Percentiles rank a stretch among this genome's conserved stretches.
These are phyloP conservation scores for Tricholoma flavovirens DNA, from an alignment of 768 basidiomycete genomes.

Conservation along the genomic window DNA sequence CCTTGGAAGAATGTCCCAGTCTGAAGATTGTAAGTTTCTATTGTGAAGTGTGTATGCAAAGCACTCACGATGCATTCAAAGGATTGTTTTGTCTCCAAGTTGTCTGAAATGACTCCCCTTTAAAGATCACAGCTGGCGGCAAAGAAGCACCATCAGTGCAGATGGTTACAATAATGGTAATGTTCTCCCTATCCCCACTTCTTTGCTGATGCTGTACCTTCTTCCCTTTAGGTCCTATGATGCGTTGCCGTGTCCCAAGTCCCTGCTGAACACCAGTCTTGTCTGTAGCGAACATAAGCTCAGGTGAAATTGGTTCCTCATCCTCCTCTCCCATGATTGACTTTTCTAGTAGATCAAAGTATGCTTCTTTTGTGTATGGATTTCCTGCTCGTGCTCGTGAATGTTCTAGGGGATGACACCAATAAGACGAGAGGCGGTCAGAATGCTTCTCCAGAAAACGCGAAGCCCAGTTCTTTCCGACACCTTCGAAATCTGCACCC, in stretches of 20 bases:
- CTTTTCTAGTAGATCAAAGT: conserved; percentile 25
- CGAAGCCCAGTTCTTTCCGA: too few species aligned
- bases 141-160: conserved; percentile 32
- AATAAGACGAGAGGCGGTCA: too few species aligned
- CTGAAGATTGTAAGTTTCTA: conserved; percentile 12
- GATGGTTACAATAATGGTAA: conserved; percentile 31
- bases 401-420: conserved; percentile 26
- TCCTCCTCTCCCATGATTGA: conserved; percentile 12
- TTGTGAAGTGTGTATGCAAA: conserved; percentile 6
- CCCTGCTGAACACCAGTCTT: too few species aligned
- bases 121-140: conserved; percentile 34
- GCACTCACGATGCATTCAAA: conserved; percentile 30
- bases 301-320: conserved; percentile 15
- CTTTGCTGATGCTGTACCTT: conserved; percentile 25
- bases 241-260: conserved; percentile 19
- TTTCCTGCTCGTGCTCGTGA: conserved; percentile 27
- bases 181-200: conserved; percentile 26
- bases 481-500: conserved; percentile 24
- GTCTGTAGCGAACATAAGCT: conserved; percentile 29
- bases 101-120: conserved; percentile 32
- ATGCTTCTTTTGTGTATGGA: too few species aligned
- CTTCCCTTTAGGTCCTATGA: conserved; percentile 21
- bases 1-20: conserved; percentile 27
- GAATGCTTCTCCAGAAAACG: too few species aligned
- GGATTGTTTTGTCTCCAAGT: too few species aligned